phyloP scores from a whole-genome alignment of 805 yeast species.

The Tetrapisispora iriomotensis region DNA sequence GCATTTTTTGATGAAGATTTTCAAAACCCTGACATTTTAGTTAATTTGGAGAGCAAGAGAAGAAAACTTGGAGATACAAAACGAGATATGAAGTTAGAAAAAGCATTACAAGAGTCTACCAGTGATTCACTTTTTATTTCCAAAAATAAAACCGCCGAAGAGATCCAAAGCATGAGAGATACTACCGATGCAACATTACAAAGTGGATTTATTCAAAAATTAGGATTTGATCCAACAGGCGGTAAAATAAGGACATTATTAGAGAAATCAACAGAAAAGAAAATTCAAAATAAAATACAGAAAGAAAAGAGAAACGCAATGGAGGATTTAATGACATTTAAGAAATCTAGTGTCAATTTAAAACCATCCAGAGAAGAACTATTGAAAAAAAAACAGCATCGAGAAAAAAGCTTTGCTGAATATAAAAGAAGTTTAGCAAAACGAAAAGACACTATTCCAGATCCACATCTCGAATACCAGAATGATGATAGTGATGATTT shows the following conservation, averaged over 20 bases:
- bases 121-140: conserved; percentile 3
- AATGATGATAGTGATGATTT: conserved; percentile 1
- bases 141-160: conserved; percentile 10
- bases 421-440: conserved; percentile 14
- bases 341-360: conserved; percentile 28
- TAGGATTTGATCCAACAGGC: conserved; percentile 48
- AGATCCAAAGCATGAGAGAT: conserved; percentile 19
- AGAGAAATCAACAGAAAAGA: conserved; percentile 7
- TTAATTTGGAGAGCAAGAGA: conserved; percentile 31
- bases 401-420: conserved; percentile 24
- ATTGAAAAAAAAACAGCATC: conserved; percentile 19
- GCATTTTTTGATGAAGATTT: conserved; percentile 45
- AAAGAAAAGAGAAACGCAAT: conserved; percentile 17
- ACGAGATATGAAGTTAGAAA: conserved; percentile 22
- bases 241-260: conserved; percentile 18
- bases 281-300: conserved; percentile 5
- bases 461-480: neutral
- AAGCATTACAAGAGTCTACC: conserved; percentile 19
- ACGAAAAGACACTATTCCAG: conserved; percentile 7
- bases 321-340: conserved; percentile 24
- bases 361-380: conserved; percentile 27
- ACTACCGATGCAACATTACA: conserved; percentile 33
- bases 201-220: conserved; percentile 30
- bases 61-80: conserved; percentile 34
- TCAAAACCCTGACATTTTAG: conserved; percentile 38